These are phyloP conservation scores for Diaporthe sp. DNA, from an alignment of 2,329 filamentous ascomycete genomes.

Conservation along the genomic window DNA sequence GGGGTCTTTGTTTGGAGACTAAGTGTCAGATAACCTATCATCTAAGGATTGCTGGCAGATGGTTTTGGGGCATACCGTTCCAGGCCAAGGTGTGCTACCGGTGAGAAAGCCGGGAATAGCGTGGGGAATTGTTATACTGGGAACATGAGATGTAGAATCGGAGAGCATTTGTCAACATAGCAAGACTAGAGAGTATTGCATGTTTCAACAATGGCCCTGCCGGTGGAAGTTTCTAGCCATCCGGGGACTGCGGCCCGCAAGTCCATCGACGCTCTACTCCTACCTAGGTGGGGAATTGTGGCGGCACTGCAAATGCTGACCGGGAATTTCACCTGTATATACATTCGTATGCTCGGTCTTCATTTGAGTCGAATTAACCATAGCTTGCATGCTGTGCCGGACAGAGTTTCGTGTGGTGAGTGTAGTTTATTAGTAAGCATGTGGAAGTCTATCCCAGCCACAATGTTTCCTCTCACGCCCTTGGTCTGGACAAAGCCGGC, in stretches of 20 bases:
- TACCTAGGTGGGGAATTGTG: neutral
- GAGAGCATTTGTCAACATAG: neutral
- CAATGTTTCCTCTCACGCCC: neutral
- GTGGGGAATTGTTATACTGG: neutral
- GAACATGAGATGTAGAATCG: accelerated
- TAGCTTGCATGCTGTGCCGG: neutral
- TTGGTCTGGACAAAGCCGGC: neutral
- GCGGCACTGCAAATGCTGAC: neutral
- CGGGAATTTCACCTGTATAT: neutral
- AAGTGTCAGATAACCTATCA: neutral
- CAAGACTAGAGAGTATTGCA: accelerated
- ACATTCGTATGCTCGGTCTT: neutral
- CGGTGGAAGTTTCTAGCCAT: neutral
- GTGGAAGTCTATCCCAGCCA: neutral
- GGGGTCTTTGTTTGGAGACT: too few species aligned
- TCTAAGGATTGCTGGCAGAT: neutral
- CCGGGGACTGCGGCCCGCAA: neutral
- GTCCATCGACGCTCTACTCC: neutral
- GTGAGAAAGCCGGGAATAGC: neutral
- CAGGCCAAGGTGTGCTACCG: neutral
- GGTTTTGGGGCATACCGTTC: neutral
- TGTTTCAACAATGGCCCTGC: neutral
- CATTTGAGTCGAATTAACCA: neutral
- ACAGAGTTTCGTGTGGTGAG: neutral
- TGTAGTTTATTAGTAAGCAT: neutral